Percentiles rank a stretch among this genome's conserved stretches.
Evolutionary conservation across 495 filamentous ascomycete genomes (phyloP).

Genomic region (Aspergillus cavernicola): DNA sequence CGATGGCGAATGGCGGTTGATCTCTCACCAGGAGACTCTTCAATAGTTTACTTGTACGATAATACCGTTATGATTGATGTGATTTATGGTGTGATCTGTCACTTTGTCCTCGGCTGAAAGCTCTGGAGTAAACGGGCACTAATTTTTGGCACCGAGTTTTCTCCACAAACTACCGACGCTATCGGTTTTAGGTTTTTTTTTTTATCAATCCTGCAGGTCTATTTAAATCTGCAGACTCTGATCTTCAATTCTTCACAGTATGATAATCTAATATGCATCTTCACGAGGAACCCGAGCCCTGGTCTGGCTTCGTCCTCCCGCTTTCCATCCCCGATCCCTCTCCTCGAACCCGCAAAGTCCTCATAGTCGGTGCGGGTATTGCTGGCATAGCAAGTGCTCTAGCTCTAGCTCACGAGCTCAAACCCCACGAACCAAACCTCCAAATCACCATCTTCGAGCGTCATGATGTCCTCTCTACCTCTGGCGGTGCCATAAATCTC

Average conservation of each 20-base stretch:
- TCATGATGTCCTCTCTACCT: slow-evolving; percentile 50
- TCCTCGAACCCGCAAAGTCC: slow-evolving; percentile 26
- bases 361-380: slow-evolving; percentile 56
- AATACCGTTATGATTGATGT: slow-evolving; percentile 3
- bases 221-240: background rate
- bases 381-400: slow-evolving; percentile 54
- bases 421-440: slow-evolving; percentile 40
- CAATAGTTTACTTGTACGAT: too few species aligned
- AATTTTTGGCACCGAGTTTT: background rate
- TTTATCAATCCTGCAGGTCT: background rate
- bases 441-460: slow-evolving; percentile 56
- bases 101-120: background rate
- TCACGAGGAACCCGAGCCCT: slow-evolving; percentile 5
- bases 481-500: slow-evolving; percentile 60
- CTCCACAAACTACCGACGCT: slow-evolving; percentile 6
- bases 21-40: slow-evolving; percentile 38
- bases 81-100: background rate
- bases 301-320: slow-evolving; percentile 1
- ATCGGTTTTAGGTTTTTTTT: too few species aligned
- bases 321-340: slow-evolving; percentile 13
- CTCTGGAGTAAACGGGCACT: background rate
- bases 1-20: slow-evolving; percentile 44
- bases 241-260: background rate
- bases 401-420: slow-evolving; percentile 44
- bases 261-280: slow-evolving; percentile 2